Conservation (phyloP, 805 yeast genomes). For the Naumovozyma castellii region DNA sequence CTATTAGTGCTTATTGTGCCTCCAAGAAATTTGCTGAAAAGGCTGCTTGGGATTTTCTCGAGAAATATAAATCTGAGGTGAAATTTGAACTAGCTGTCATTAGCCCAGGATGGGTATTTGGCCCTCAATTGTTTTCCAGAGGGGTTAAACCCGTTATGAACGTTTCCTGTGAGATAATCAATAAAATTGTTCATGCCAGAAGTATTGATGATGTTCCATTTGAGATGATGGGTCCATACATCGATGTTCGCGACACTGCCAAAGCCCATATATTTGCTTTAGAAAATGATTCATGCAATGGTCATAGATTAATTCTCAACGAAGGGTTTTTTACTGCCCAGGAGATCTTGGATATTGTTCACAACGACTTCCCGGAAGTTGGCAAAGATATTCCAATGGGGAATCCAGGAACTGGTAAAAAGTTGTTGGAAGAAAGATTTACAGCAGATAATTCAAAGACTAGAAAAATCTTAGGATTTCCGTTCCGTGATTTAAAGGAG, state of each 20-base stretch:
- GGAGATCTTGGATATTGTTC: conserved; percentile 17
- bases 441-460: conserved; percentile 13
- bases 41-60: conserved; percentile 44
- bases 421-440: background rate
- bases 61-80: conserved; percentile 26
- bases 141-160: conserved; percentile 28
- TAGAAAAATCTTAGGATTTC: conserved; percentile 15
- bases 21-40: conserved; percentile 47
- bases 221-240: conserved; percentile 43
- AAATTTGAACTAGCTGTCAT: conserved; percentile 32
- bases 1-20: conserved; percentile 29
- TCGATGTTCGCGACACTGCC: conserved; percentile 52
- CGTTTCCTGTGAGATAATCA: conserved; percentile 29
- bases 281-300: conserved; percentile 24
- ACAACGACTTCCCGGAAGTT: conserved; percentile 34
- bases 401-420: conserved; percentile 19
- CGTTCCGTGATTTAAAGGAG: conserved; percentile 12
- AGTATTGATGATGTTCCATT: conserved; percentile 33
- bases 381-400: conserved; percentile 37
- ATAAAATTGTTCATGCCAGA: conserved; percentile 29
- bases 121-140: conserved; percentile 40
- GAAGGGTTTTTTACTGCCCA: conserved; percentile 9
- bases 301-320: conserved; percentile 23
- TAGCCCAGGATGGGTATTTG: conserved; percentile 37
- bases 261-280: conserved; percentile 42